Evolutionary conservation across 371 early-diverging fungal genomes (phyloP).

Genomic region (Mucor racemosus): DNA sequence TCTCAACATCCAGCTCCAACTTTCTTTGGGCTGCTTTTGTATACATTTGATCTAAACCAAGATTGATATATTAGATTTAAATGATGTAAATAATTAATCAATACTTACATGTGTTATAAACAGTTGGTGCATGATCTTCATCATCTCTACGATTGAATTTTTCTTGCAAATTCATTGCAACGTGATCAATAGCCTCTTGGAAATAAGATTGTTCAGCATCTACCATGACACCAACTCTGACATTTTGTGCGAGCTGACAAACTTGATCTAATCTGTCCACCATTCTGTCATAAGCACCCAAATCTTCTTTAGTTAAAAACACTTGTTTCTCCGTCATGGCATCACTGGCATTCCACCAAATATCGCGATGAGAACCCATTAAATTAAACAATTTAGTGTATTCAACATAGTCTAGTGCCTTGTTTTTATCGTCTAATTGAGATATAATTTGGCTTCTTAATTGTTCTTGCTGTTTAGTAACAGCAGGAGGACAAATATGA

Average conservation of each 20-base stretch:
- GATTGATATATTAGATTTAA: not conserved
- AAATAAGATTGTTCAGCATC: constrained; percentile 95
- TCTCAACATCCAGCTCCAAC: constrained; percentile 70
- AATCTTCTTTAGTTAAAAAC: constrained; percentile 53
- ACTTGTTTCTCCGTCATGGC: constrained; percentile 24
- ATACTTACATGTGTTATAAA: constrained; percentile 82
- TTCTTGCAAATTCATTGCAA: constrained; percentile 70
- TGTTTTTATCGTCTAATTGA: constrained; percentile 9
- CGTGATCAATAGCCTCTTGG: constrained; percentile 90
- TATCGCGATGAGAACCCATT: constrained; percentile 34
- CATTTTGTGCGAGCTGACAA: constrained; percentile 61
- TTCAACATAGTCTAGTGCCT: constrained; percentile 27
- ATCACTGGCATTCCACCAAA: constrained; percentile 36
- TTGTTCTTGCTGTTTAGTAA: constrained; percentile 20
- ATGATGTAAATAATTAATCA: not conserved
- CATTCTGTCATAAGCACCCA: constrained; percentile 72
- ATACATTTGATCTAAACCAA: constrained; percentile 84
- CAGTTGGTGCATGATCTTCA: constrained; percentile 59
- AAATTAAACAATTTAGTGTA: constrained; percentile 36
- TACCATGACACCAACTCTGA: constrained; percentile 79
- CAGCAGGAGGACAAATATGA: constrained; percentile 29
- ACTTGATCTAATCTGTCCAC: constrained; percentile 70
- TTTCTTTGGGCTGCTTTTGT: constrained; percentile 72
- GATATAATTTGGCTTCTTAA: constrained; percentile 22
- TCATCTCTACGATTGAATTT: constrained; percentile 66